Evolutionary conservation across 306 rosid genomes (phyloP).

Genomic region (Cercis canadensis): DNA sequence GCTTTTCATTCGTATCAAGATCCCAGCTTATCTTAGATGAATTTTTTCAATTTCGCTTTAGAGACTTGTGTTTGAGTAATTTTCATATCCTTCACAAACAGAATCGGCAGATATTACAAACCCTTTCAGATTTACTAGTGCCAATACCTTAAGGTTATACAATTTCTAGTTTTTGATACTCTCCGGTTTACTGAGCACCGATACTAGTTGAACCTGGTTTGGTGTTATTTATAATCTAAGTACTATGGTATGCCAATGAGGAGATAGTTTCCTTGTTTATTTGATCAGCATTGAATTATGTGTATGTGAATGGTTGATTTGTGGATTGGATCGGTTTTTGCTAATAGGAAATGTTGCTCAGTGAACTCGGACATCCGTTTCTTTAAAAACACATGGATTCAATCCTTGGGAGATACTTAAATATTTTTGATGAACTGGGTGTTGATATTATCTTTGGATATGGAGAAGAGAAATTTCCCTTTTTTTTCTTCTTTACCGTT

Average conservation of each 20-base stretch:
- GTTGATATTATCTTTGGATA: not conserved
- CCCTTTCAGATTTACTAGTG: slow-evolving; percentile 23
- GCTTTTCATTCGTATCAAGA: slow-evolving; percentile 94
- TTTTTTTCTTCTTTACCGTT: not conserved
- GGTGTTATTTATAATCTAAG: not conserved
- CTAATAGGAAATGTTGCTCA: not conserved
- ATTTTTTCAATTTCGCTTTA: not conserved
- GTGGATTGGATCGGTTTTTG: slow-evolving; percentile 5
- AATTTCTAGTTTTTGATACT: slow-evolving; percentile 6
- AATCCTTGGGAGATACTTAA: no score
- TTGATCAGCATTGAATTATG: not conserved
- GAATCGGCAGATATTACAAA: not conserved
- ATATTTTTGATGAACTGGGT: not conserved
- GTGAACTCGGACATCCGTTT: not conserved
- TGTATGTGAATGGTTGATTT: not conserved
- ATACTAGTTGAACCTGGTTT: slow-evolving; percentile 28
- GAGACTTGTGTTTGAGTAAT: not conserved
- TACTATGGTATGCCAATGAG: not conserved
- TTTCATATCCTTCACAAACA: not conserved
- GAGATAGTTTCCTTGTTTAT: no score
- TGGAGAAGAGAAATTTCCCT: not conserved
- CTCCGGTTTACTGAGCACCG: not conserved
- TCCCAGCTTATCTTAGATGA: slow-evolving; percentile 85
- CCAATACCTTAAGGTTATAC: not conserved
- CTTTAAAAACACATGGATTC: not conserved